These are phyloP conservation scores for Lactifluus piperatus DNA, from an alignment of 768 basidiomycete species.

Conservation along the genomic window DNA sequence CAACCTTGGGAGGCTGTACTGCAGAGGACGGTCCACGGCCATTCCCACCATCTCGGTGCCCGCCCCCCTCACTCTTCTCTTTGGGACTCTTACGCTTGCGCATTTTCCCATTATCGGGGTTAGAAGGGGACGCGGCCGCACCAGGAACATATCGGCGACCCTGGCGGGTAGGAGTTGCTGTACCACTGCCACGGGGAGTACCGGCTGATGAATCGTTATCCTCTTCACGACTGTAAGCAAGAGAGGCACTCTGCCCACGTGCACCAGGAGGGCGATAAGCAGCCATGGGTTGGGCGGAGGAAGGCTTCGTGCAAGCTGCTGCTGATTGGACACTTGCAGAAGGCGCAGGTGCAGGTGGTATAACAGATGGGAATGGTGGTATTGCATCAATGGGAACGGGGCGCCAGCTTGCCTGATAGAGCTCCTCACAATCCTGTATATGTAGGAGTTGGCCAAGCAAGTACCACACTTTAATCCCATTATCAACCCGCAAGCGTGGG, in stretches of 20 bases:
- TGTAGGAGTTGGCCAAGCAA: conserved; percentile 85
- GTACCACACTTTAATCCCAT: conserved; percentile 95
- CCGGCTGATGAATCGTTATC: conserved; percentile 56
- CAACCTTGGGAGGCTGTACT: conserved; percentile 31
- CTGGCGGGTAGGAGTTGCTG: conserved; percentile 52
- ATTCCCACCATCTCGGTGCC: conserved; percentile 22
- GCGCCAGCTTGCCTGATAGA: conserved; percentile 85
- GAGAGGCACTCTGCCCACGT: conserved; percentile 78
- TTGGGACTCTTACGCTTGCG: conserved; percentile 47
- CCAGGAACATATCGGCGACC: conserved; percentile 69
- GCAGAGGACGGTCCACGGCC: conserved; percentile 20
- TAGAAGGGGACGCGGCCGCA: conserved; percentile 41
- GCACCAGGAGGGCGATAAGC: conserved; percentile 94
- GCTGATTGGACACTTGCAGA: conserved; percentile 45
- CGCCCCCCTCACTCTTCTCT: conserved; percentile 33
- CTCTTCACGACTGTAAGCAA: conserved; percentile 87
- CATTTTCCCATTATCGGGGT: conserved; percentile 39
- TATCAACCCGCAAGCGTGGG: conserved; percentile 92
- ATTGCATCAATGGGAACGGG: conserved; percentile 59
- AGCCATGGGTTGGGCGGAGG: conserved; percentile 60
- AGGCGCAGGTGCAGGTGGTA: conserved; percentile 65
- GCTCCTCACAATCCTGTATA: conserved; percentile 72
- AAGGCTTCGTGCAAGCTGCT: conserved; percentile 44
- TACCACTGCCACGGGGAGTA: conserved; percentile 33
- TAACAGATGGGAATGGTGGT: conserved; percentile 53